A percentile compares a stretch with the other conserved stretches of the same genome.
These are phyloP conservation scores for Quercus cerris DNA, from an alignment of 306 rosid species.

Conservation along the genomic window DNA sequence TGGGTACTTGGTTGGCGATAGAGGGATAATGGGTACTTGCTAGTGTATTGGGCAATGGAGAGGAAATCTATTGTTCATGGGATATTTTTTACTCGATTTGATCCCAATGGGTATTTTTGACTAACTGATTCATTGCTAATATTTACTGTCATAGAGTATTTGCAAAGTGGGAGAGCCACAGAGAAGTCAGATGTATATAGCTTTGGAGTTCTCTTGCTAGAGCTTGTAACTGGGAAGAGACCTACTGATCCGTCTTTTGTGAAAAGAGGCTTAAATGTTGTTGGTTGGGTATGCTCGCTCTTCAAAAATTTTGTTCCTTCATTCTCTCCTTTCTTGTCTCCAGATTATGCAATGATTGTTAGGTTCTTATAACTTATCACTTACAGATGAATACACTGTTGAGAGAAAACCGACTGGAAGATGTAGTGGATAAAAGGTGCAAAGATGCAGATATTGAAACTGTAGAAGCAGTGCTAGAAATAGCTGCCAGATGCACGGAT, in stretches of 20 bases:
- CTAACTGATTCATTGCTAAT: not conserved
- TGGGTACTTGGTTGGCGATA: not conserved
- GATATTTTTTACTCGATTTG: not conserved
- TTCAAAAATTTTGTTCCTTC: not conserved
- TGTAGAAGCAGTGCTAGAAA: conserved; percentile 73
- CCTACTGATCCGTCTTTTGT: conserved; percentile 91
- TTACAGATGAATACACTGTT: conserved; percentile 71
- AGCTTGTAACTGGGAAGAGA: conserved; percentile 96
- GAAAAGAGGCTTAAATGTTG: conserved; percentile 79
- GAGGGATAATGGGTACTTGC: not conserved
- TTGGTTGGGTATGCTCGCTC: conserved; percentile 90
- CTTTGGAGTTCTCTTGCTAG: conserved; percentile 90
- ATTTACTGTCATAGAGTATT: conserved; percentile 55
- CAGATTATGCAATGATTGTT: not conserved
- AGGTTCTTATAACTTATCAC: not conserved
- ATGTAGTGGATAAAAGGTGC: conserved; percentile 73
- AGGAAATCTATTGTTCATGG: not conserved
- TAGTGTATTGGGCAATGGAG: not conserved
- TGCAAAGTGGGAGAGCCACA: conserved; percentile 95
- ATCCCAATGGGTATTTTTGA: not conserved
- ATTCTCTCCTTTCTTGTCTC: not conserved
- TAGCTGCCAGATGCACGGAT: conserved; percentile 84
- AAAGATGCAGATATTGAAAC: conserved; percentile 58
- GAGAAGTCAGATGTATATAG: conserved; percentile 95
- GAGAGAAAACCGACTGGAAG: conserved; percentile 69